Evolutionary conservation across 2,329 filamentous ascomycete genomes (phyloP), one percentile per base, ranked within the genome.

Genomic region (Colletotrichum sojae): DNA sequence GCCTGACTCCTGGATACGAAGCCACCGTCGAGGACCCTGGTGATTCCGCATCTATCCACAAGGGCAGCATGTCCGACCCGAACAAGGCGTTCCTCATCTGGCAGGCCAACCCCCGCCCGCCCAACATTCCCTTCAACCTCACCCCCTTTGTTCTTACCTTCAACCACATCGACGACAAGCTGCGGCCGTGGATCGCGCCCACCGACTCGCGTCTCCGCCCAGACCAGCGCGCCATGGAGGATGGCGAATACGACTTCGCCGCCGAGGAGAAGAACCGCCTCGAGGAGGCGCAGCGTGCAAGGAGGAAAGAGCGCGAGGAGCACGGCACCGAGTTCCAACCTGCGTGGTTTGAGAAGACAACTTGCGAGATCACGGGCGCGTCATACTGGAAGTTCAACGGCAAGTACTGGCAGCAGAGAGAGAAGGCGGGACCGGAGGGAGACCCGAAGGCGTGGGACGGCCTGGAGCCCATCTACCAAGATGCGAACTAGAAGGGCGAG

Each of bases 161-260:
- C 72, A 99, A 99, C 81, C 94, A 95, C 73, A 86, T 98, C 57
- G 92, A 95, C 62, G 93, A 97, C n/a, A 85, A 88, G n/a, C 86
- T 99, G 18, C 84, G 83, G 59, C 89, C 91, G 5, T 90, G 92
- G 82, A 83, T 99, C 16, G 93, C 96, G 45, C 96, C 96, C 0
- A 99, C 96, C 0, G 96, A 99, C 79, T 97, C 95, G 1, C 88
- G 96, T n/a, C 85, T 97, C 39, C 88, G 96, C 36, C 95, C 96
- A 0, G 96, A 99, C 80, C 96, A 99, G 83, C 88, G 96, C 12
- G 96, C 96, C 2, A 99, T 99, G 96, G 96, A 99, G 79, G 95
- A 98, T 71, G 96, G 95, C n/a, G 90, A 95, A 80, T 99, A 99
- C 77, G 95, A 98, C 76, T 86, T 96, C 69, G 96, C 96, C 1